Evolutionary conservation across 257 asterid genomes (phyloP).

Genomic region (Jaltomata sinuosa): DNA sequence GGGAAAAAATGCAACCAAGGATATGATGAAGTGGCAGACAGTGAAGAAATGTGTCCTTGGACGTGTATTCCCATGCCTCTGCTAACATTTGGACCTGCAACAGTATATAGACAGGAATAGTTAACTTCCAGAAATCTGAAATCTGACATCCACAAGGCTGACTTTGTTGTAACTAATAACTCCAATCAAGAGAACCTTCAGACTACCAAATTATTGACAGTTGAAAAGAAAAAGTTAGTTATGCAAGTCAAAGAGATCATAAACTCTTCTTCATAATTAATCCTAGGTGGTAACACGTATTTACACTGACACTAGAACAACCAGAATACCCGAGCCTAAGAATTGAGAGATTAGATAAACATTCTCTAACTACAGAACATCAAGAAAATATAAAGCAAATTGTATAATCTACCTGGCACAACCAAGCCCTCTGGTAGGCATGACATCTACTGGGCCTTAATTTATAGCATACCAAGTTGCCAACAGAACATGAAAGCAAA

Average conservation of each 20-base stretch:
- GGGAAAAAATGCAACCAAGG: slow-evolving; percentile 20
- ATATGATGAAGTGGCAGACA: slow-evolving; percentile 94
- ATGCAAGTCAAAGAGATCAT: not conserved
- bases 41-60: slow-evolving; percentile 64
- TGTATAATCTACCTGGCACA: not conserved
- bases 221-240: not conserved
- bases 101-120: not conserved
- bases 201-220: not conserved
- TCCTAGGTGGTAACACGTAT: not conserved
- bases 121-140: not conserved
- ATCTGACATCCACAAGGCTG: not conserved
- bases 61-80: slow-evolving; percentile 73
- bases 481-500: not conserved
- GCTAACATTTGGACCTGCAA: slow-evolving; percentile 75
- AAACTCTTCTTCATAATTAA: not conserved
- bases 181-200: not conserved
- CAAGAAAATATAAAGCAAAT: not conserved
- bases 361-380: not conserved
- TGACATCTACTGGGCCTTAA: not conserved
- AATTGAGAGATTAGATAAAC: not conserved
- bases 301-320: not conserved
- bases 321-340: not conserved
- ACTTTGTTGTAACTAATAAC: not conserved
- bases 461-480: not conserved
- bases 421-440: not conserved